These are phyloP conservation scores for Pyronema domesticum DNA, from an alignment of 495 filamentous ascomycete genomes.

Conservation along the genomic window DNA sequence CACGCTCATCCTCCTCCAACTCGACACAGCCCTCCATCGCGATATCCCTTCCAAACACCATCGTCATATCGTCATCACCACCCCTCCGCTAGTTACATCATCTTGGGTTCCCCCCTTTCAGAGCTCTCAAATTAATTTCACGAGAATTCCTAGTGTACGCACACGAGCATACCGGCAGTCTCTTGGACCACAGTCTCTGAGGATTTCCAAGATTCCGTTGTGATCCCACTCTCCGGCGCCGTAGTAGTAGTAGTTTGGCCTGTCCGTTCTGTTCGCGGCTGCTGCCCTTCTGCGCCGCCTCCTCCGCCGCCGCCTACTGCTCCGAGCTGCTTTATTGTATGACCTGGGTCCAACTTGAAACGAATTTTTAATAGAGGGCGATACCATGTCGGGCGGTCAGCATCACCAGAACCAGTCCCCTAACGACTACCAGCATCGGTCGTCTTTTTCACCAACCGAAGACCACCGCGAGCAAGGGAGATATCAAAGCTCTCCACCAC, in stretches of 20 bases:
- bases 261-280: neutral
- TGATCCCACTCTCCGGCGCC: neutral
- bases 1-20: neutral
- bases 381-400: constrained; percentile 25
- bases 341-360: constrained; percentile 1
- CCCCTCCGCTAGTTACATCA: neutral
- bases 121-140: neutral
- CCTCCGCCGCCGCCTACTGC: neutral
- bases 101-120: neutral
- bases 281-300: neutral
- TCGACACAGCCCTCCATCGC: neutral
- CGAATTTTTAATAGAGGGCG: constrained; percentile 4
- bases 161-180: neutral
- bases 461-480: constrained; percentile 16
- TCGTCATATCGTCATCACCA: neutral
- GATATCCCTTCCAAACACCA: neutral
- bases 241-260: neutral
- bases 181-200: neutral
- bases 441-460: constrained; percentile 24
- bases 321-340: neutral
- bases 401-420: constrained; percentile 23
- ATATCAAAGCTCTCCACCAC: constrained; percentile 18
- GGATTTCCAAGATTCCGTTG: neutral
- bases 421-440: constrained; percentile 17
- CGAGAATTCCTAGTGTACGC: neutral